Base-by-base conservation (phyloP, 768 basidiomycete species). In the Wakefieldia striispora region DNA sequence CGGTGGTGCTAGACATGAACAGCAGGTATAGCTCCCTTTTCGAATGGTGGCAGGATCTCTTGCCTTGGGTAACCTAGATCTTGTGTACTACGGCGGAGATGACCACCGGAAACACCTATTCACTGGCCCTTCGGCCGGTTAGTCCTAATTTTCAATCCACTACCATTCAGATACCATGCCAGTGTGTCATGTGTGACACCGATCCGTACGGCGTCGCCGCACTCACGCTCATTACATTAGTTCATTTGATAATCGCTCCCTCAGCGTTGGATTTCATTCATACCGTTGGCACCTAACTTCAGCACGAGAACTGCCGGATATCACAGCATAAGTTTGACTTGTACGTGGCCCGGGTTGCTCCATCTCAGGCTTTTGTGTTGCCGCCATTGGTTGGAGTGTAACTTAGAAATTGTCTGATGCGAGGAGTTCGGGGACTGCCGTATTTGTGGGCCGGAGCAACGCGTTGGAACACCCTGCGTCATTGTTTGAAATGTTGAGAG, bases 401-500 rank as follows among this genome's bases (percentile, higher is more conserved):
- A n/a, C n/a, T n/a, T n/a, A n/a, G 8, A 16, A 33, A 14, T 33
- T 33, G 33, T 6, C 1, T 16, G 14, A 33, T 33, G 14, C 14
- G 33, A 33, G 33, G 16, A 33, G 33, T 16, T 16, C 33, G 33
- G 33, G 33, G 14, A 33, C 33, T 33, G 33, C 33, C 33, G 33
- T 16, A 16, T 33, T 6, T 16, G 6, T 14, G 33, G 33, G 29
- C 10, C 29, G 29, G 14, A 14, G 33, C 6, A 14, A 9, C 33
- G 14, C 2, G 14, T 16, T 33, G 33, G 14, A 44, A 39, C n/a
- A n/a, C 10, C 17, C 23, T 37, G n/a, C 45, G 5, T 27, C 29
- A 12, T 12, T 13, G 12, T 29, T 41, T 27, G 34, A 48, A 40
- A 70, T 68, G 68, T 17, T 56, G 39, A 49, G 47, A 48, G 40